A percentile compares a stretch with the other conserved stretches of the same genome.
These are phyloP conservation scores for Trichoderma sp. DNA, from an alignment of 2,329 filamentous ascomycete genomes.

Conservation along the genomic window DNA sequence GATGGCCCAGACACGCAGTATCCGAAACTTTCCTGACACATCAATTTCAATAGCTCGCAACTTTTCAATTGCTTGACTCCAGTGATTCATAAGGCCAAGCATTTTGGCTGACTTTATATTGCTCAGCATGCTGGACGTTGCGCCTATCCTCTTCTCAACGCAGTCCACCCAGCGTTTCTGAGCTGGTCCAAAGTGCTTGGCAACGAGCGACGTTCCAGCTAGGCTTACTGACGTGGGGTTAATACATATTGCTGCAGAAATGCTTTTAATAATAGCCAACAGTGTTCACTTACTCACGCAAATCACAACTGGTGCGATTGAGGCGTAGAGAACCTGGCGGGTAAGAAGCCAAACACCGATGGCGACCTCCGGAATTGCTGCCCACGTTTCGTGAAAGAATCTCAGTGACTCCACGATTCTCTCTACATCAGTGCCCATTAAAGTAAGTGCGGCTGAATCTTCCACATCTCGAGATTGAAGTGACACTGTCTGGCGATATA, in stretches of 20 bases:
- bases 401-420: constrained; percentile 28
- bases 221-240: background rate
- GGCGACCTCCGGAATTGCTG: constrained; percentile 28
- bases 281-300: background rate
- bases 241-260: background rate
- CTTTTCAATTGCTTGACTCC: background rate
- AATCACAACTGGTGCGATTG: background rate
- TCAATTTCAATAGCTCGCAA: background rate
- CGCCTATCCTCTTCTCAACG: background rate
- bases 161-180: background rate
- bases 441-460: constrained; percentile 38
- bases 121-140: background rate
- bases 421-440: constrained; percentile 48
- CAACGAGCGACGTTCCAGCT: background rate
- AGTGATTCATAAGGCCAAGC: background rate
- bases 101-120: background rate
- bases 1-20: background rate
- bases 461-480: constrained; percentile 31
- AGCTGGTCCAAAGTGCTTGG: background rate
- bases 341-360: constrained; percentile 21
- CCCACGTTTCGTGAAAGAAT: constrained; percentile 36
- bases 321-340: background rate
- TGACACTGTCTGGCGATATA: constrained; percentile 46
- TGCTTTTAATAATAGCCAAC: background rate
- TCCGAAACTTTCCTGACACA: background rate